Evolutionary conservation across 108 stramenopile species (phyloP), one percentile per base, ranked within the genome.

Genomic region (Epithemia pelagica): DNA sequence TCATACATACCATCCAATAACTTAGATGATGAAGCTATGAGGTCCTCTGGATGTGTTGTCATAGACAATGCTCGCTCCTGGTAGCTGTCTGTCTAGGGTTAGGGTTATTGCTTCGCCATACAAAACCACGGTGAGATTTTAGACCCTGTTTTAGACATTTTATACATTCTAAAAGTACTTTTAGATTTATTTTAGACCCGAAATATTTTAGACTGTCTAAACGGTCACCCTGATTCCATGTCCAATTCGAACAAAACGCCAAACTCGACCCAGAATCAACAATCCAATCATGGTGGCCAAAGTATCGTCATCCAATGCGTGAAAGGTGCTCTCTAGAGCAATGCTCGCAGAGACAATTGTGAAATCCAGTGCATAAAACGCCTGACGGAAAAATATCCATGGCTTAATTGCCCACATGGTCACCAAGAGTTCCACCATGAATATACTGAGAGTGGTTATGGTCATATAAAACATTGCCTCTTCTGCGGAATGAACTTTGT

Each of bases 161-260:
- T n/a, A n/a, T n/a, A n/a, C n/a, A n/a, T n/a, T n/a, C n/a, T n/a
- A n/a, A n/a, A n/a, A n/a, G n/a, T n/a, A n/a, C n/a, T n/a, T n/a
- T n/a, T n/a, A n/a, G n/a, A n/a, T n/a, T n/a, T n/a, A n/a, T n/a
- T n/a, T n/a, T n/a, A n/a, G n/a, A n/a, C n/a, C n/a, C n/a, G n/a
- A n/a, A n/a, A n/a, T n/a, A n/a, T n/a, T n/a, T n/a, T n/a, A n/a
- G n/a, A n/a, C n/a, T n/a, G n/a, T n/a, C n/a, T n/a, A n/a, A n/a
- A 75, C 71, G 54, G 77, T 81, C 19, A 85, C 33, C n/a, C n/a
- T n/a, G 33, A 85, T 59, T 1, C 84, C 84, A 61, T 86, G 84
- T 29, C 81, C 81, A 52, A 86, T 82, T 22, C 84, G 70, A 8
- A 86, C 62, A 62, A 86, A 86, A 7, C 84, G 56, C 84, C 84